phyloP scores from a whole-genome alignment of 352 stramenopile species.

The Phytophthora quininea region DNA sequence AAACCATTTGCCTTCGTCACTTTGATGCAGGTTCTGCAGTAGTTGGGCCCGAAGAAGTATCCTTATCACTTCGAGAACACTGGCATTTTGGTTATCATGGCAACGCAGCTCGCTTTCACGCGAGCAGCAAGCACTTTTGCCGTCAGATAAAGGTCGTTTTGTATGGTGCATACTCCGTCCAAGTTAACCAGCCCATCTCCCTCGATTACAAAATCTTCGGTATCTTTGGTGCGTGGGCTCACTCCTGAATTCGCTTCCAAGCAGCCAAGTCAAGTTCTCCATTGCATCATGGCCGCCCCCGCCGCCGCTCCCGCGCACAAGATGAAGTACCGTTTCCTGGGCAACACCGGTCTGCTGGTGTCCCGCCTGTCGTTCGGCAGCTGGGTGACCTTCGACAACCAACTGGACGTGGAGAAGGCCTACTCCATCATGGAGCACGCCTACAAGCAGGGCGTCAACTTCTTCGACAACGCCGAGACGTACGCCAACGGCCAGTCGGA shows the following conservation, averaged over 20 bases:
- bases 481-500: constrained; percentile 57
- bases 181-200: background rate
- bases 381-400: constrained; percentile 56
- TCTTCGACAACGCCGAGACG: constrained; percentile 71
- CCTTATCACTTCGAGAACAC: too few relatives aligned
- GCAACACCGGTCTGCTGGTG: constrained; percentile 53
- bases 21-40: too few relatives aligned
- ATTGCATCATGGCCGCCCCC: background rate
- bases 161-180: background rate
- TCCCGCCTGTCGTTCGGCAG: constrained; percentile 57
- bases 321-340: constrained; percentile 70
- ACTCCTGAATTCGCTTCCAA: background rate
- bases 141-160: too few relatives aligned
- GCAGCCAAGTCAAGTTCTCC: background rate
- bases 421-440: constrained; percentile 64
- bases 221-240: background rate
- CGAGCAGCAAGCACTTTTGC: too few relatives aligned
- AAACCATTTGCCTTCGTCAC: too few relatives aligned
- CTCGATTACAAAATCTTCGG: background rate
- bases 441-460: constrained; percentile 71
- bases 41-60: too few relatives aligned
- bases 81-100: too few relatives aligned
- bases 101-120: too few relatives aligned
- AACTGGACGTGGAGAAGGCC: constrained; percentile 60
- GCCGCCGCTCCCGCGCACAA: constrained; percentile 22